Conservation (phyloP, 2,329 filamentous ascomycete species). For the Stachybotrys elegans region DNA sequence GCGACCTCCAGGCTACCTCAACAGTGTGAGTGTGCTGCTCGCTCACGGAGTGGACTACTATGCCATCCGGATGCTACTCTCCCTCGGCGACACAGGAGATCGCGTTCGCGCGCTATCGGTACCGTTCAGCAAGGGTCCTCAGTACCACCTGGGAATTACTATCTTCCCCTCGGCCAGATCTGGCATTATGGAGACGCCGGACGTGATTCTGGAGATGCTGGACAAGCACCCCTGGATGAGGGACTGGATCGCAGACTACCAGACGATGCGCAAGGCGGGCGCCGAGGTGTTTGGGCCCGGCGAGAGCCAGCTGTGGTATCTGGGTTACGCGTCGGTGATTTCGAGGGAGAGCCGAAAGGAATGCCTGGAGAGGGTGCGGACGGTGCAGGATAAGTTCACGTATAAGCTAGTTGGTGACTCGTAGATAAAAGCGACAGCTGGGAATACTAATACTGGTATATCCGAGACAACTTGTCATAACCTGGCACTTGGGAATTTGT, state of each 20-base stretch:
- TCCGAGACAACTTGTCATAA: no score
- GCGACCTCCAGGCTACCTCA: constrained; percentile 19
- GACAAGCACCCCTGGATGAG: constrained; percentile 5
- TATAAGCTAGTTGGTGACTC: constrained; percentile 5
- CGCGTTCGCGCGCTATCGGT: constrained; percentile 12
- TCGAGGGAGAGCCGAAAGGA: constrained; percentile 6
- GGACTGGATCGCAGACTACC: constrained; percentile 8
- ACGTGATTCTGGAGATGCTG: not conserved
- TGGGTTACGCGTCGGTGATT: constrained; percentile 8
- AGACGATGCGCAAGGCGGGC: constrained; percentile 9
- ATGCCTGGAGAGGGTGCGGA: constrained; percentile 6
- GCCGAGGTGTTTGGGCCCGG: constrained; percentile 9
- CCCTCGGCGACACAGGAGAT: constrained; percentile 9
- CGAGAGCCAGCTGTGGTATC: constrained; percentile 10
- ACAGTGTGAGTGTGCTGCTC: constrained; percentile 14
- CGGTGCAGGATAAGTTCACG: constrained; percentile 6
- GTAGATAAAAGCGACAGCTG: not conserved
- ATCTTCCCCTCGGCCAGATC: constrained; percentile 9
- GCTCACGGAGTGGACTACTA: constrained; percentile 25
- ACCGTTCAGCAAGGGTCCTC: constrained; percentile 13
- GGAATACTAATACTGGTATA: no score
- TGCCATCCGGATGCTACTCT: constrained; percentile 16
- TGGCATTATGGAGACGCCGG: constrained; percentile 8
- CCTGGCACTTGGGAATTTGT: no score
- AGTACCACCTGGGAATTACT: constrained; percentile 11